Evolutionary conservation across 2,329 filamentous ascomycete species (phyloP).

Genomic region (Epichloe sylvatica): DNA sequence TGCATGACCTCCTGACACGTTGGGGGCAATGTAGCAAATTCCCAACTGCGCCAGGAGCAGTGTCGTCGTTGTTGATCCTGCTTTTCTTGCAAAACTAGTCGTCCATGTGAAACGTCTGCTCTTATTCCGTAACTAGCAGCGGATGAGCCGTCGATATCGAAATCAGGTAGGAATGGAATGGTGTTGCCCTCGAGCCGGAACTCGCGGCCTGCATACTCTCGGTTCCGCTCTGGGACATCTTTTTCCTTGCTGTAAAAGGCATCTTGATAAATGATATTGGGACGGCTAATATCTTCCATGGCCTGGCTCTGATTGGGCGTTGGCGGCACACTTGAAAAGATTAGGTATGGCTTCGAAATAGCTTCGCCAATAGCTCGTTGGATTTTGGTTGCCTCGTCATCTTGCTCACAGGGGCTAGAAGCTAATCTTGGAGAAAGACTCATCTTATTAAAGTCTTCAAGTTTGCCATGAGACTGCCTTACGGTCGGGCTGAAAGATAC

Average conservation of each 20-base stretch:
- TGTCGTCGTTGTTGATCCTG: slow-evolving; percentile 33
- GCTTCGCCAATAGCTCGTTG: slow-evolving; percentile 1
- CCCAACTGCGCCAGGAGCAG: slow-evolving; percentile 55
- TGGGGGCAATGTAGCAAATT: slow-evolving; percentile 59
- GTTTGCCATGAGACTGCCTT: background rate
- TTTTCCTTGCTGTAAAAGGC: slow-evolving; percentile 72
- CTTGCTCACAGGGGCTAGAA: slow-evolving; percentile 1
- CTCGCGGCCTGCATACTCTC: slow-evolving; percentile 79
- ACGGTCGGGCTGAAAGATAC: background rate
- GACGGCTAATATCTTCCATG: slow-evolving; percentile 24
- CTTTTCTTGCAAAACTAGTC: slow-evolving; percentile 31
- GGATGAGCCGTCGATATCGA: slow-evolving; percentile 49
- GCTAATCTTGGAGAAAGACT: background rate
- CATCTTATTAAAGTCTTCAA: background rate
- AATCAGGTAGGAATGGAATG: slow-evolving; percentile 65
- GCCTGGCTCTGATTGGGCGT: slow-evolving; percentile 9
- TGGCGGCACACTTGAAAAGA: slow-evolving; percentile 18
- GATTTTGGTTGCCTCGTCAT: slow-evolving; percentile 1
- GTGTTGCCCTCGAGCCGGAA: slow-evolving; percentile 66
- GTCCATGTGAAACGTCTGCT: slow-evolving; percentile 32
- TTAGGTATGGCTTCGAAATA: slow-evolving; percentile 5
- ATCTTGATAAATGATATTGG: slow-evolving; percentile 66
- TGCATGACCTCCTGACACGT: slow-evolving; percentile 50
- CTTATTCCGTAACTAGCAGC: slow-evolving; percentile 42
- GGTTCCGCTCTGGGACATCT: slow-evolving; percentile 62